These are phyloP conservation scores for Trebouxia gelatinosa DNA, from an alignment of 163 green algal genomes.

Conservation along the genomic window DNA sequence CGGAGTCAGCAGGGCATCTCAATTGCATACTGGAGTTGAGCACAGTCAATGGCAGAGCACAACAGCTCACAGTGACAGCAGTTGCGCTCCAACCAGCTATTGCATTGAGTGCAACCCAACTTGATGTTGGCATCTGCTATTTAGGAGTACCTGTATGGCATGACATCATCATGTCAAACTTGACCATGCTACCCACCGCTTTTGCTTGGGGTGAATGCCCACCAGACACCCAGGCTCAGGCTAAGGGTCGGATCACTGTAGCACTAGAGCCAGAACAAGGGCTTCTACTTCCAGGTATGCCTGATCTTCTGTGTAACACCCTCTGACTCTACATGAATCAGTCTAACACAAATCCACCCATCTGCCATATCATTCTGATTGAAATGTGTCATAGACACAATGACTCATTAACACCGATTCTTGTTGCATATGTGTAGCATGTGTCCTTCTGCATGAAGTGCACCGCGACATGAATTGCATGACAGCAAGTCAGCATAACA, in stretches of 20 bases:
- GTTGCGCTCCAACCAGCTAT: not conserved
- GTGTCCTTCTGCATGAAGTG: too few relatives aligned
- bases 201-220: constrained; percentile 44
- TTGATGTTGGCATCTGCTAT: constrained; percentile 38
- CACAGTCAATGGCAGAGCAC: not conserved
- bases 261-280: not conserved
- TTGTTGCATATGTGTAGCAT: too few relatives aligned
- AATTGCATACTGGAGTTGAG: not conserved
- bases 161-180: constrained; percentile 44
- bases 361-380: too few relatives aligned
- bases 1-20: not conserved
- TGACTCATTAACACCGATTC: too few relatives aligned
- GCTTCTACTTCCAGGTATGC: constrained; percentile 2
- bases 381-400: too few relatives aligned
- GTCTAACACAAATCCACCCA: too few relatives aligned
- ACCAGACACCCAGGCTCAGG: not conserved
- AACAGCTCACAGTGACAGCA: constrained; percentile 14
- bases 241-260: not conserved
- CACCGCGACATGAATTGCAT: too few relatives aligned
- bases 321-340: too few relatives aligned
- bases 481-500: too few relatives aligned
- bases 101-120: not conserved
- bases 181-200: constrained; percentile 46
- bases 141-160: constrained; percentile 39
- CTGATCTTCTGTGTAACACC: too few relatives aligned